Percentiles rank a stretch among this genome's conserved stretches.
These are phyloP conservation scores for Sanghuangporus sanghuang DNA, from an alignment of 1,284 basidiomycete species.

Conservation along the genomic window DNA sequence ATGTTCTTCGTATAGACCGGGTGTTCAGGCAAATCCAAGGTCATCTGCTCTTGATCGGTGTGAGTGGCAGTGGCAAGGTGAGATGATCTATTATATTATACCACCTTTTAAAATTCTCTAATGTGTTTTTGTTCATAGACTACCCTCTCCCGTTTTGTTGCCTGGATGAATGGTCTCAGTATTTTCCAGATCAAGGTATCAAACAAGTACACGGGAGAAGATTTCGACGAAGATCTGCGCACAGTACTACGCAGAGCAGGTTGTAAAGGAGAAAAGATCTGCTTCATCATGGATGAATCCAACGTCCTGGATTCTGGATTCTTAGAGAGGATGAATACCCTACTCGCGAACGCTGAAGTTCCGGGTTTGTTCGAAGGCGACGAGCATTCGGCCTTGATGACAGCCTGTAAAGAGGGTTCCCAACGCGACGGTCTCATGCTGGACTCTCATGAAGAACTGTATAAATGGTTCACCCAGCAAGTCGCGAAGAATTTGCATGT, in stretches of 20 bases:
- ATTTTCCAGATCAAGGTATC: constrained; percentile 99
- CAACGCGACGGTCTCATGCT: constrained; percentile 97
- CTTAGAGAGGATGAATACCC: constrained; percentile 98
- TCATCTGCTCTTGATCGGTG: constrained; percentile 93
- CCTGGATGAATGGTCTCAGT: constrained; percentile 98
- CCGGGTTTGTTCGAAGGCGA: constrained; percentile 98
- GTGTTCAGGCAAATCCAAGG: constrained; percentile 99
- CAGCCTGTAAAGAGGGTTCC: constrained; percentile 97
- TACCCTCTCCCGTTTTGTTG: constrained; percentile 95
- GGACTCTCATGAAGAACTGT: constrained; percentile 95
- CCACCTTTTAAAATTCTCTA: neutral
- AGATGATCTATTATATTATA: constrained; percentile 21
- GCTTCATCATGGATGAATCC: constrained; percentile 99
- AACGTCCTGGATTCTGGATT: constrained; percentile 99
- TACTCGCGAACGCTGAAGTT: constrained; percentile 99
- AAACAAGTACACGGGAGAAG: constrained; percentile 96
- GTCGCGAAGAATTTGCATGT: constrained; percentile 96
- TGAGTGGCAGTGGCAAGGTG: constrained; percentile 97
- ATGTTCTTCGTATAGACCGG: constrained; percentile 95
- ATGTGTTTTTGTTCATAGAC: constrained; percentile 50
- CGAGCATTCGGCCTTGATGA: constrained; percentile 95
- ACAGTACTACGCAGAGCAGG: constrained; percentile 91
- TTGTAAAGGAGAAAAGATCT: constrained; percentile 98
- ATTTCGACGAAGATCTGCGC: constrained; percentile 97
- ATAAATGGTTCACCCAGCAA: constrained; percentile 96